Conservation (phyloP, 2,329 filamentous ascomycete genomes). For the Cladosporium velox region DNA sequence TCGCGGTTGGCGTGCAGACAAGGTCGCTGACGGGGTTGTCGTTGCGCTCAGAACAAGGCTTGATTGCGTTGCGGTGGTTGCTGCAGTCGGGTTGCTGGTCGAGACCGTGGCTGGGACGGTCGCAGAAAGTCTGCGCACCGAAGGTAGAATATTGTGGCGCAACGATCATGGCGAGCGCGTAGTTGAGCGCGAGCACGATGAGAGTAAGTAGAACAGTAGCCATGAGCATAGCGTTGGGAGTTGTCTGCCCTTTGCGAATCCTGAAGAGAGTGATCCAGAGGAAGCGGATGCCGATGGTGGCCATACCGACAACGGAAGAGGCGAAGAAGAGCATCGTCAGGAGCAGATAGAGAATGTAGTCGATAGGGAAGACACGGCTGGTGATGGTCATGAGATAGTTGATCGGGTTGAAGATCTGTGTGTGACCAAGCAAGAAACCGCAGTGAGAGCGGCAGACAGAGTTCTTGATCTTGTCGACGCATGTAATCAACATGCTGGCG, state of each 20-base stretch:
- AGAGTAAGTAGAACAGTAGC: conserved; percentile 88
- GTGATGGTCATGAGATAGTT: conserved; percentile 86
- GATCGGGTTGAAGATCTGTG: conserved; percentile 92
- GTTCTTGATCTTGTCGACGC: conserved; percentile 94
- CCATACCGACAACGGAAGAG: conserved; percentile 83
- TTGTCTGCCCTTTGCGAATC: conserved; percentile 84
- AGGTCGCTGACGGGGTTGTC: conserved; percentile 69
- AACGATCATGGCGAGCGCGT: conserved; percentile 88
- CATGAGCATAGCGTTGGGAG: conserved; percentile 87
- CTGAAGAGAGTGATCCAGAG: conserved; percentile 93
- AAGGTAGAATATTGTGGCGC: conserved; percentile 94
- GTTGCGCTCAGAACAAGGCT: conserved; percentile 77
- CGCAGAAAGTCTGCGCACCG: conserved; percentile 92
- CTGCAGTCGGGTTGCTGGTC: conserved; percentile 75
- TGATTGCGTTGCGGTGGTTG: conserved; percentile 69
- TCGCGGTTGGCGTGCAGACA: conserved; percentile 87
- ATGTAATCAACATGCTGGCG: conserved; percentile 91
- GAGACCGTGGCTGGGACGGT: conserved; percentile 63
- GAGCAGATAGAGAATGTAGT: conserved; percentile 86
- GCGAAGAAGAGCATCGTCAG: conserved; percentile 85
- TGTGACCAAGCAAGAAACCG: conserved; percentile 84
- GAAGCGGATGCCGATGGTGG: conserved; percentile 88
- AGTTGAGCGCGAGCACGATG: conserved; percentile 89
- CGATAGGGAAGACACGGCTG: conserved; percentile 81
- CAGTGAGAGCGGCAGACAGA: conserved; percentile 88